phyloP scores from a whole-genome alignment of 2,329 filamentous ascomycete genomes.

The Xylariaceae sp. region DNA sequence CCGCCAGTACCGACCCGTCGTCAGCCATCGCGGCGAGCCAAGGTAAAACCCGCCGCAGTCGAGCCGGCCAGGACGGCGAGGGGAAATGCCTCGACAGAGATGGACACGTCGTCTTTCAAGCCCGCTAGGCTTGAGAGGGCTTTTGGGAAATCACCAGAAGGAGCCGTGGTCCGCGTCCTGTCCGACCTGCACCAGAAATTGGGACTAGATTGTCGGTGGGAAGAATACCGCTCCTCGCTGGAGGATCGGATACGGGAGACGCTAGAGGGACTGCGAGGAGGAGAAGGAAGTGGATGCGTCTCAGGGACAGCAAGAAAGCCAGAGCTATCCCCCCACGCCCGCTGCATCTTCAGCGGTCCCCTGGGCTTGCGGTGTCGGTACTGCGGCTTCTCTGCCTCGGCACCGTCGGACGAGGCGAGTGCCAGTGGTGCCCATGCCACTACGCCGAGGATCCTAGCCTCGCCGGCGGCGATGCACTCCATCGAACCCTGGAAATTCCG shows the following conservation, averaged over 20 bases:
- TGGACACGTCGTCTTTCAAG: slow-evolving; percentile 4
- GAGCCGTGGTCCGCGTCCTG: slow-evolving; percentile 3
- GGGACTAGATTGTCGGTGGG: slow-evolving; percentile 7
- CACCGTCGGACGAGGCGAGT: too few relatives aligned
- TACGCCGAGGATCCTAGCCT: slow-evolving; percentile 15
- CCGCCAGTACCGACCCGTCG: slow-evolving; percentile 14
- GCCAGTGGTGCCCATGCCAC: too few relatives aligned
- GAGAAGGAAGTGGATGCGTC: too few relatives aligned
- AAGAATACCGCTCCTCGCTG: slow-evolving; percentile 2
- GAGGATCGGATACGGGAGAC: slow-evolving; percentile 3
- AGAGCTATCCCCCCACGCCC: too few relatives aligned
- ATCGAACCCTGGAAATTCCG: slow-evolving; percentile 6
- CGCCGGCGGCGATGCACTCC: slow-evolving; percentile 24
- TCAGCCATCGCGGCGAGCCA: slow-evolving; percentile 22
- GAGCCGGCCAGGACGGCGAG: slow-evolving; percentile 1
- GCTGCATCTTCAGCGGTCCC: slow-evolving; percentile 4
- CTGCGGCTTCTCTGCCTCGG: too few relatives aligned
- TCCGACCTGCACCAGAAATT: slow-evolving; percentile 4
- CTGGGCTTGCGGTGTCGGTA: slow-evolving; percentile 20
- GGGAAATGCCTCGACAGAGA: not conserved
- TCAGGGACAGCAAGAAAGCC: too few relatives aligned
- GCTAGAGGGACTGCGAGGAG: not conserved
- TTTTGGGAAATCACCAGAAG: slow-evolving; percentile 9
- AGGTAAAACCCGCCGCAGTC: slow-evolving; percentile 8
- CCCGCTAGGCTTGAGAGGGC: slow-evolving; percentile 8